Evolutionary conservation across 257 asterid species (phyloP), one percentile per base, ranked within the genome.

Genomic region (Fraxinus excelsior): DNA sequence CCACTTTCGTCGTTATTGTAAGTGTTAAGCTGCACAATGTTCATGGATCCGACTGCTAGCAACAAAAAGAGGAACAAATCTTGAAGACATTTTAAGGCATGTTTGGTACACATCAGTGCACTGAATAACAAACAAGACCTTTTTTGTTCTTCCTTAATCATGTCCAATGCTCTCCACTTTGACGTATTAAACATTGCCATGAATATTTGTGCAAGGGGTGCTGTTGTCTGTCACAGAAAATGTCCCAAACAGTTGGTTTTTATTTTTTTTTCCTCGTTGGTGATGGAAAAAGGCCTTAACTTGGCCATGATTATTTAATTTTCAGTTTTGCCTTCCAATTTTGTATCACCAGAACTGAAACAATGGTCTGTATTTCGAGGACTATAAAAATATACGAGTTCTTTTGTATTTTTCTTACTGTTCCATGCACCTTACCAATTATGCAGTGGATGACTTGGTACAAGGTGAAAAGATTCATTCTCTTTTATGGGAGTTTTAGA

Each of bases 261-360:
- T 70, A n/a, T 11, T 58, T 80, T 75, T 34, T 21, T 7, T 72
- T 44, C 25, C 74, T 76, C 53, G 35, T 82, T 78, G 77, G 60
- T 9, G 71, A 67, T 76, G 76, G 26, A 11, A 18, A 51, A 21
- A 62, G 72, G 78, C 71, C 73, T 79, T 42, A 34, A 44, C 72
- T 67, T 74, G 73, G 76, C 80, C 81, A 73, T 76, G 76, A 65
- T 74, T 74, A 84, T 44, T 76, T 42, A 68, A 19, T 21, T n/a
- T 79, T 58, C 70, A 66, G 67, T 78, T 71, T 75, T 76, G 51
- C 79, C 66, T 82, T 19, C 78, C 81, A 66, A 83, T 82, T 83
- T 84, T 84, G 90, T 84, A 80, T 56, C 76, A 64, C 75, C 70
- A 76, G 82, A 78, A 72, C 82, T 64, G 46, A 31, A 78, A 78